phyloP scores from a whole-genome alignment of 805 yeast species.

The Candida alai region DNA sequence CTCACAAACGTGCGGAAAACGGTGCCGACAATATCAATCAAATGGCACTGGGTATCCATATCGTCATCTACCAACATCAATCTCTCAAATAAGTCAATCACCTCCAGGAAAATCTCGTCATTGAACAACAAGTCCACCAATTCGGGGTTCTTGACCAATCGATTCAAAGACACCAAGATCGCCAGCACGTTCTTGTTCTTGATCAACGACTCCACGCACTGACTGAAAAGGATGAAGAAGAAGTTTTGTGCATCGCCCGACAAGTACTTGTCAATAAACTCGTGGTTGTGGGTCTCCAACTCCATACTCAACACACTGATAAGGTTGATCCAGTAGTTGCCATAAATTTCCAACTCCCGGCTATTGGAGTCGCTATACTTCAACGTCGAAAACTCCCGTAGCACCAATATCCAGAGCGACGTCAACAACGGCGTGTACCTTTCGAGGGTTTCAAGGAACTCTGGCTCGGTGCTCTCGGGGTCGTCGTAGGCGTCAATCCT shows the following conservation, averaged over 20 bases:
- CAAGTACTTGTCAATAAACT: slow-evolving; percentile 42
- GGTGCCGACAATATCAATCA: slow-evolving; percentile 33
- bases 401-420: slow-evolving; percentile 74
- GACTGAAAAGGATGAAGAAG: slow-evolving; percentile 76
- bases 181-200: slow-evolving; percentile 42
- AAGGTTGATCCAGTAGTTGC: slow-evolving; percentile 69
- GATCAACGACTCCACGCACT: slow-evolving; percentile 73
- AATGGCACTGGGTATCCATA: slow-evolving; percentile 55
- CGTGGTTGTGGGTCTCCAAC: slow-evolving; percentile 46
- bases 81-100: slow-evolving; percentile 72
- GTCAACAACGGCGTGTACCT: slow-evolving; percentile 58
- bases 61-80: slow-evolving; percentile 59
- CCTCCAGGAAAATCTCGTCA: slow-evolving; percentile 69
- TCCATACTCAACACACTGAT: slow-evolving; percentile 71
- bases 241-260: slow-evolving; percentile 54
- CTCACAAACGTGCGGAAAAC: slow-evolving; percentile 25
- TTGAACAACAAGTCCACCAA: slow-evolving; percentile 59
- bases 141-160: slow-evolving; percentile 53
- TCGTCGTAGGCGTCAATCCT: slow-evolving; percentile 24
- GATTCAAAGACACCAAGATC: slow-evolving; percentile 45
- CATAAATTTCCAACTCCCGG: slow-evolving; percentile 47
- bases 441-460: slow-evolving; percentile 46
- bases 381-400: slow-evolving; percentile 70
- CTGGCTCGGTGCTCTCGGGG: slow-evolving; percentile 28
- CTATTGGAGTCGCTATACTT: slow-evolving; percentile 47